Conservation (phyloP, 148 eudicot genomes). For the Chenopodium suecicum region DNA sequence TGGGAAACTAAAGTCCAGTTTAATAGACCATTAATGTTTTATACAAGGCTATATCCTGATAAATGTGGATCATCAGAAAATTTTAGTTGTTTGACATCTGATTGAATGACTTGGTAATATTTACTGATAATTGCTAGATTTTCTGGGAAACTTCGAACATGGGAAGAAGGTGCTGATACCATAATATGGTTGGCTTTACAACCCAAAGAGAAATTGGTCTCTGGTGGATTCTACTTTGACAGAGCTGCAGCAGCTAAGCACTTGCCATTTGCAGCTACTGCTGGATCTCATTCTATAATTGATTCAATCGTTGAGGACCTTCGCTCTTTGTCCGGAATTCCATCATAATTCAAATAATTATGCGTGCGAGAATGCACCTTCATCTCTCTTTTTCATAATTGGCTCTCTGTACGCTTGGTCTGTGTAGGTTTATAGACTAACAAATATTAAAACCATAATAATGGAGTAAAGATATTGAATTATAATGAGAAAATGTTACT, state of each 20-base stretch:
- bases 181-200: constrained; percentile 78
- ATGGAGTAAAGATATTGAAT: too few species aligned
- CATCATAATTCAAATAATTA: constrained; percentile 11
- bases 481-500: too few species aligned
- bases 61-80: background rate
- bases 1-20: background rate
- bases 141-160: constrained; percentile 71
- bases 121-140: constrained; percentile 36
- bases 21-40: background rate
- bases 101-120: background rate
- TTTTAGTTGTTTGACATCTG: background rate
- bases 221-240: constrained; percentile 86
- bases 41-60: background rate
- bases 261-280: constrained; percentile 61
- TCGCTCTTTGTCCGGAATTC: constrained; percentile 40
- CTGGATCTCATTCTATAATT: constrained; percentile 61
- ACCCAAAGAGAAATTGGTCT: constrained; percentile 61
- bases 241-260: constrained; percentile 89
- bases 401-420: background rate
- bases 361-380: background rate
- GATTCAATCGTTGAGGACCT: constrained; percentile 50
- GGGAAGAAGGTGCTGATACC: constrained; percentile 91
- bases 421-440: background rate
- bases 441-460: too few species aligned
- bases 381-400: background rate